These are phyloP conservation scores for Sarocladium oryzae DNA, from an alignment of 2,329 filamentous ascomycete genomes.

Conservation along the genomic window DNA sequence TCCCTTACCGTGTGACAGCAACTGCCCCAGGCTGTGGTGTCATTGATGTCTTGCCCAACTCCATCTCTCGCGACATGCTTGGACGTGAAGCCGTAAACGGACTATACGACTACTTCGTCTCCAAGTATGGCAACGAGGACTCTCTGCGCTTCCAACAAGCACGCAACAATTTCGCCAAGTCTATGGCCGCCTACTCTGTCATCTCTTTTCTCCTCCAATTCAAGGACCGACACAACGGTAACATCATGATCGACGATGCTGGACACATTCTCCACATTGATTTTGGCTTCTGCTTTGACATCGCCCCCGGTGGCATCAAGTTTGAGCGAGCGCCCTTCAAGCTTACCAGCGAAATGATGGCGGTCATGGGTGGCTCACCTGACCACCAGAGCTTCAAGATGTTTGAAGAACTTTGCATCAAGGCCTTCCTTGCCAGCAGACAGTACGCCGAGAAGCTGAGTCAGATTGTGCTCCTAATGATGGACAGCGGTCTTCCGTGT, in stretches of 20 bases:
- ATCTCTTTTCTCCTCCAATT: conserved; percentile 97
- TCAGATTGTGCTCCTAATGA: conserved; percentile 89
- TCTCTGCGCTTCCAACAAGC: conserved; percentile 92
- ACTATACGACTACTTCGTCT: conserved; percentile 95
- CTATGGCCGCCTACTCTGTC: conserved; percentile 96
- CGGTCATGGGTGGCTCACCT: conserved; percentile 90
- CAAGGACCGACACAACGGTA: conserved; percentile 98
- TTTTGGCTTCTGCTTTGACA: conserved; percentile 99
- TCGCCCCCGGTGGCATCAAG: conserved; percentile 90
- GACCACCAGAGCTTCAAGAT: conserved; percentile 85
- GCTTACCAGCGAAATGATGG: conserved; percentile 92
- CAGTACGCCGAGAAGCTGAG: conserved; percentile 83
- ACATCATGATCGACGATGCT: conserved; percentile 98
- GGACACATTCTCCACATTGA: conserved; percentile 98
- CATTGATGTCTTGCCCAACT: conserved; percentile 96
- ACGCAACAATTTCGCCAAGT: conserved; percentile 96
- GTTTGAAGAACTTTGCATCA: conserved; percentile 95
- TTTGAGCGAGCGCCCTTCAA: conserved; percentile 99
- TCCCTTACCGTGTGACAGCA: conserved; percentile 93
- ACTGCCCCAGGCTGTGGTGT: conserved; percentile 96
- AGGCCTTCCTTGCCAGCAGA: conserved; percentile 83
- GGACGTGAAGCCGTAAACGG: conserved; percentile 97
- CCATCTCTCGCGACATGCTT: conserved; percentile 97
- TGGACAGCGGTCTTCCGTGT: conserved; percentile 91
- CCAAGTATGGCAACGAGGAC: conserved; percentile 95